Evolutionary conservation across 1,284 basidiomycete species (phyloP), one percentile per base, ranked within the genome.

Genomic region (Marasmius fiardii): DNA sequence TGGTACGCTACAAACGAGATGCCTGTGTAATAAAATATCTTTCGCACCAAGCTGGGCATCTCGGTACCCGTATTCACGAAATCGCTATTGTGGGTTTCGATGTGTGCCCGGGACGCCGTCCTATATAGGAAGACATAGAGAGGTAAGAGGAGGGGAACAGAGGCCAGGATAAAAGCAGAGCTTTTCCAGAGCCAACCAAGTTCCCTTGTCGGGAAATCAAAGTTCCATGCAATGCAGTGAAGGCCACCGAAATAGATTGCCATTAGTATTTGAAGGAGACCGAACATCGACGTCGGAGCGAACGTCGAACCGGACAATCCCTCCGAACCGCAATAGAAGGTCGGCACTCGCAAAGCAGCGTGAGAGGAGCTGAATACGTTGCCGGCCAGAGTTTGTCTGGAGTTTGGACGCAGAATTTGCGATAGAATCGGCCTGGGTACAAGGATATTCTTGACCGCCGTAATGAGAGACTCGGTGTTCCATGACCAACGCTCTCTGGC

Each of bases 201-300:
- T 18, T 37, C 1, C 5, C n/a, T 37, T 12, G 49, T 34, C 20
- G 57, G 53, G 23, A 58, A 58, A 24, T 31, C 7, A 41, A 54
- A 55, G 1, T 39, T 51, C 57, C 53, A 58, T 21, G 57, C 51
- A 12, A 45, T 6, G 47, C 53, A 51, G 18, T 58, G 57, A 20
- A 58, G 21, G 18, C 18, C 48, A 14, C 57, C 57, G 39, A 58
- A 52, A 14, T 55, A 26, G 2, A 37, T 20, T 5, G 34, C 57
- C 11, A 58, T 20, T 18, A 51, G 21, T 20, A 58, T 31, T n/a
- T 48, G 52, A 3, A 49, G 12, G 6, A 21, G 12, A 16, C 34
- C 43, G 3, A 43, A n/a, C 6, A 4, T 11, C 21, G 23, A 57
- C 8, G 52, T 37, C 5, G 2, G 2, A 11, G 2, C 12, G n/a